A percentile compares a stretch with the other conserved stretches of the same genome.
phyloP scores from a whole-genome alignment of 352 stramenopile genomes.

The Globisporangium viniferum region DNA sequence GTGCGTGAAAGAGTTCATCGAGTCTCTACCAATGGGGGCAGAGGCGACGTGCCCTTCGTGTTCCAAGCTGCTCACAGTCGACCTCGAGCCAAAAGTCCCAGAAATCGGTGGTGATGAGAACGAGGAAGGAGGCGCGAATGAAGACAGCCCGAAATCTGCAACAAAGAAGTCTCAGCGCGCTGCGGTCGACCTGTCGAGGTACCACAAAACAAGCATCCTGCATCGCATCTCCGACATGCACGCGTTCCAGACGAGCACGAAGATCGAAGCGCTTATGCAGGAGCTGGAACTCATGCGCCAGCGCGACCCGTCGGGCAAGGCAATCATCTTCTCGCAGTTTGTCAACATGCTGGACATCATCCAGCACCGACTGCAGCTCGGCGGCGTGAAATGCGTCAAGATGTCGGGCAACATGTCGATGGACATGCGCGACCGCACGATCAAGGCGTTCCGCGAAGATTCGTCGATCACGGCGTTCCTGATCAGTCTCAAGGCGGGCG shows the following conservation, averaged over 20 bases:
- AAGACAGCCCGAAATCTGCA: constrained; percentile 10
- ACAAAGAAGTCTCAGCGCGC: constrained; percentile 16
- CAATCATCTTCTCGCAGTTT: constrained; percentile 98
- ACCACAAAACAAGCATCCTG: constrained; percentile 72
- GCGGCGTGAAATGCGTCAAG: constrained; percentile 88
- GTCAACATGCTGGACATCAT: constrained; percentile 99
- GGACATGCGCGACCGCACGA: constrained; percentile 75
- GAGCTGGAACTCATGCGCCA: constrained; percentile 94
- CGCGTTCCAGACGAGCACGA: constrained; percentile 91
- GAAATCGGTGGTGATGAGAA: constrained; percentile 16
- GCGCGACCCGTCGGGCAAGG: constrained; percentile 94
- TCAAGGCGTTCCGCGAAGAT: constrained; percentile 87
- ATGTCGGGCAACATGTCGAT: constrained; percentile 91
- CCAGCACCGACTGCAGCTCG: constrained; percentile 92
- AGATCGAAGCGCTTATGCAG: constrained; percentile 98
- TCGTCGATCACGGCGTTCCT: constrained; percentile 93
- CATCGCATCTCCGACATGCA: constrained; percentile 58
- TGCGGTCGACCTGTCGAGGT: constrained; percentile 51
- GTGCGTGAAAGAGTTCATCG: constrained; percentile 80
- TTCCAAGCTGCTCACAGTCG: constrained; percentile 80
- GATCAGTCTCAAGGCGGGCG: constrained; percentile 98
- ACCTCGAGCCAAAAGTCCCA: constrained; percentile 45
- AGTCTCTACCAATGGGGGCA: constrained; percentile 58
- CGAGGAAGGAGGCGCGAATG: constrained; percentile 14
- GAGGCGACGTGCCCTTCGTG: constrained; percentile 75